Conservation (phyloP, 2,329 filamentous ascomycete genomes). For the Aspergillus melleus region DNA sequence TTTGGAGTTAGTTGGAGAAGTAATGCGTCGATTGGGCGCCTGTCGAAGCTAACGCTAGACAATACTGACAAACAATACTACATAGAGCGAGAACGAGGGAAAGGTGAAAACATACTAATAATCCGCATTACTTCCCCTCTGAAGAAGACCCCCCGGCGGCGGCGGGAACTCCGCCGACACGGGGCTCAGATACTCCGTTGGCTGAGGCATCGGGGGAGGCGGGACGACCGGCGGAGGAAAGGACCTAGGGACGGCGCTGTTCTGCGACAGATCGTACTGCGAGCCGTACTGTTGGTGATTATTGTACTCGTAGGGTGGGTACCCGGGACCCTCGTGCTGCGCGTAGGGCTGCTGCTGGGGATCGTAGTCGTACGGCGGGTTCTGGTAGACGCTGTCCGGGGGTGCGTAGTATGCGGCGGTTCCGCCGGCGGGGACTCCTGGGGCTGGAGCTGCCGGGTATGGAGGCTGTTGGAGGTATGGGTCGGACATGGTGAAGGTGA, state of each 20-base stretch:
- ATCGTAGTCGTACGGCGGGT: conserved; percentile 29
- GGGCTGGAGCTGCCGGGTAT: conserved; percentile 16
- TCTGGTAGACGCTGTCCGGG: conserved; percentile 24
- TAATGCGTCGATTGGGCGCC: too few species aligned
- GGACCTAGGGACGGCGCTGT: neutral
- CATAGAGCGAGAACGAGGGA: neutral
- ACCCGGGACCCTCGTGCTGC: conserved; percentile 9
- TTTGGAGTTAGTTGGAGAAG: neutral
- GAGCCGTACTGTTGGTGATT: neutral
- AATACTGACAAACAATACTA: neutral
- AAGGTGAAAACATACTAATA: conserved; percentile 17
- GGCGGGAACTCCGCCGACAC: neutral
- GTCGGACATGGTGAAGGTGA: conserved; percentile 49
- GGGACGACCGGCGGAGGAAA: neutral
- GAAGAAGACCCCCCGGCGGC: neutral
- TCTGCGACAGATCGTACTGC: conserved; percentile 12
- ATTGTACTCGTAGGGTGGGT: conserved; percentile 2
- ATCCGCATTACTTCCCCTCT: conserved; percentile 19
- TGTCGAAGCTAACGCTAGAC: neutral
- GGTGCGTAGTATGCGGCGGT: conserved; percentile 24
- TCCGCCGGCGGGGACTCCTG: conserved; percentile 4
- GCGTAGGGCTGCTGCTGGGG: conserved; percentile 11
- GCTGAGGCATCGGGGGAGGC: conserved; percentile 9
- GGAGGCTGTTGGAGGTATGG: conserved; percentile 47
- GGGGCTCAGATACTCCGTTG: conserved; percentile 5